phyloP scores from a whole-genome alignment of 169 alveolate genomes.

The Neospora caninum region DNA sequence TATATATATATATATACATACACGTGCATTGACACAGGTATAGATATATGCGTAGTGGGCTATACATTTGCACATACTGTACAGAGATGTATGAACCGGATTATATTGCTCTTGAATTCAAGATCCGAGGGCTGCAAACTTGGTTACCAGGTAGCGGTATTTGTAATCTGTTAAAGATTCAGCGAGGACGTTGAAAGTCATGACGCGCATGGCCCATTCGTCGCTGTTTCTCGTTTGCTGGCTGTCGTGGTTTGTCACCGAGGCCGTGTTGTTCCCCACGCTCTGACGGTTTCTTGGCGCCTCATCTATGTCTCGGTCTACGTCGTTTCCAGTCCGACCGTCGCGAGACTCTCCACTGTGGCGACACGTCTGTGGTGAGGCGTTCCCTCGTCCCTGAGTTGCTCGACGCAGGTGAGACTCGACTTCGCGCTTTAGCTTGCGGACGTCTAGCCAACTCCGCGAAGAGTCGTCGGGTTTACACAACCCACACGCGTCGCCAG shows the following conservation, averaged over 20 bases:
- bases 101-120: no score
- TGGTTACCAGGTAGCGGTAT: neutral
- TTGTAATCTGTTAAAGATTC: slow-evolving; percentile 37
- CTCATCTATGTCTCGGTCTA: no score
- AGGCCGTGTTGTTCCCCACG: no score
- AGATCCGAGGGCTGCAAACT: no score
- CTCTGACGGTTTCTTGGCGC: no score
- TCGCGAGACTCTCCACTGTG: neutral
- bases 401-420: neutral
- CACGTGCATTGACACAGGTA: neutral
- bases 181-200: slow-evolving; percentile 28
- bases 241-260: no score
- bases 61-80: no score
- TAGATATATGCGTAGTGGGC: no score
- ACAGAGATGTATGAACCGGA: no score
- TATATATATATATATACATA: neutral
- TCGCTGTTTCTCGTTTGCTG: no score
- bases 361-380: neutral
- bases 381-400: neutral
- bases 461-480: neutral
- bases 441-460: slow-evolving; percentile 7
- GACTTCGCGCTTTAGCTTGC: neutral
- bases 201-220: slow-evolving; percentile 8
- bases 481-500: neutral
- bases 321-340: no score